Conservation (phyloP, 73 alveolate species). For the Chromera velia region DNA sequence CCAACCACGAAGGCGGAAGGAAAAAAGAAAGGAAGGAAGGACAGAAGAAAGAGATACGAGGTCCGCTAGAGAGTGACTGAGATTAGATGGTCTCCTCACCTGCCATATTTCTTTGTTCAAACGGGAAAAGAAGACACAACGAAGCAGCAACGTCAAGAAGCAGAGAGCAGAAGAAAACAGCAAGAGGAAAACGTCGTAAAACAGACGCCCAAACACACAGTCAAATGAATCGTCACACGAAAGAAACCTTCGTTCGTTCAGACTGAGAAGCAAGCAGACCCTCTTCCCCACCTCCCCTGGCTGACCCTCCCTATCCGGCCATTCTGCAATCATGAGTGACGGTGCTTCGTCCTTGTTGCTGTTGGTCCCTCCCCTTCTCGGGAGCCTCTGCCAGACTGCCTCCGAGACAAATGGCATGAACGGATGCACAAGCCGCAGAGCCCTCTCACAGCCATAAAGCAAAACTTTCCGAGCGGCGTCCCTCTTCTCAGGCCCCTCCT, state of each 20-base stretch:
- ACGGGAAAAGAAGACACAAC: no score
- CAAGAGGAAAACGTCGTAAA: no score
- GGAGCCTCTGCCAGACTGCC: neutral
- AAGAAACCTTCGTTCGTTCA: neutral
- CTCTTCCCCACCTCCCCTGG: neutral
- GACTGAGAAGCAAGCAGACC: neutral
- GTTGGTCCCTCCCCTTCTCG: neutral
- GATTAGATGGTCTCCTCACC: no score
- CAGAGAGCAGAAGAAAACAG: no score
- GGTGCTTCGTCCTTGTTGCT: neutral
- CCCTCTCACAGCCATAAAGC: neutral
- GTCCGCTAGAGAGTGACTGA: no score
- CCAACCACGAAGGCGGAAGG: no score
- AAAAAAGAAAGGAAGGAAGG: no score
- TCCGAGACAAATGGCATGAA: constrained; percentile 47
- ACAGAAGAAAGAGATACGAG: no score
- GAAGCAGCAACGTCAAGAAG: no score
- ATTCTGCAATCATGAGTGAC: neutral
- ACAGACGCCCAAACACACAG: neutral
- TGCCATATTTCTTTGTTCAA: no score
- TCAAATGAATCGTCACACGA: neutral
- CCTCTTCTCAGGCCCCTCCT: neutral
- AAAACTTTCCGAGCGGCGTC: neutral
- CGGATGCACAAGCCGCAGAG: constrained; percentile 31
- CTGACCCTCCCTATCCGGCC: neutral